These are phyloP conservation scores for Nicotiana undulata DNA, from an alignment of 257 asterid genomes.

Conservation along the genomic window DNA sequence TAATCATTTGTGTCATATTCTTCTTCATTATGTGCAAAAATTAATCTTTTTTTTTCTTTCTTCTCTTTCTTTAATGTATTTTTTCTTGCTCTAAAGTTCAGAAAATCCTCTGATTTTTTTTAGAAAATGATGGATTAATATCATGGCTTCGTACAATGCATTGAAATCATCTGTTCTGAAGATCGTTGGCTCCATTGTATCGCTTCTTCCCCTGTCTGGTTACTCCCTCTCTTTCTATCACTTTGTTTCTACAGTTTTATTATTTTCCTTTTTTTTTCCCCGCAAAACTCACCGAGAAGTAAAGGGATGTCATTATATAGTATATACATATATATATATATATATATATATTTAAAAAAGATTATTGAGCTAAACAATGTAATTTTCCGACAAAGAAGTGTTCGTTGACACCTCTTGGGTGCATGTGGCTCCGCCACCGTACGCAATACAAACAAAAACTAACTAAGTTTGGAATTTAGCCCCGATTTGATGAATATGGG, in stretches of 20 bases:
- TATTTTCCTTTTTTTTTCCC: too few species aligned
- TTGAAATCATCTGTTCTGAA: neutral
- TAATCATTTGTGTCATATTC: neutral
- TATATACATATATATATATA: too few species aligned
- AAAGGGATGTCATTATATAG: too few species aligned
- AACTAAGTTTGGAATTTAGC: neutral
- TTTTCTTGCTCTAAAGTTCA: neutral
- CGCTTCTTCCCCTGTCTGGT: conserved; percentile 4
- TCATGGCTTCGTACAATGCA: neutral
- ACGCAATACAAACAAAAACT: neutral
- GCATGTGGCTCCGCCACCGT: neutral
- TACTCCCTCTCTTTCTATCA: neutral
- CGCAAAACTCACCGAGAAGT: too few species aligned
- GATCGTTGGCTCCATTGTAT: neutral
- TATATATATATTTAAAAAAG: too few species aligned
- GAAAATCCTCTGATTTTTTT: neutral
- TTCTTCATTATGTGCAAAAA: neutral
- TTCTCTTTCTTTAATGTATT: neutral
- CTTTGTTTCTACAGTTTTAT: too few species aligned
- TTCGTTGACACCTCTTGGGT: too few species aligned
- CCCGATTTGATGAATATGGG: neutral
- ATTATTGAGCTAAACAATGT: too few species aligned
- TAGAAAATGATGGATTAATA: neutral
- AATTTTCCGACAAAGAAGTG: too few species aligned
- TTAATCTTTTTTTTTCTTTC: neutral